These are phyloP conservation scores for Coleophoma crateriformis DNA, from an alignment of 2,329 filamentous ascomycete genomes.

Conservation along the genomic window DNA sequence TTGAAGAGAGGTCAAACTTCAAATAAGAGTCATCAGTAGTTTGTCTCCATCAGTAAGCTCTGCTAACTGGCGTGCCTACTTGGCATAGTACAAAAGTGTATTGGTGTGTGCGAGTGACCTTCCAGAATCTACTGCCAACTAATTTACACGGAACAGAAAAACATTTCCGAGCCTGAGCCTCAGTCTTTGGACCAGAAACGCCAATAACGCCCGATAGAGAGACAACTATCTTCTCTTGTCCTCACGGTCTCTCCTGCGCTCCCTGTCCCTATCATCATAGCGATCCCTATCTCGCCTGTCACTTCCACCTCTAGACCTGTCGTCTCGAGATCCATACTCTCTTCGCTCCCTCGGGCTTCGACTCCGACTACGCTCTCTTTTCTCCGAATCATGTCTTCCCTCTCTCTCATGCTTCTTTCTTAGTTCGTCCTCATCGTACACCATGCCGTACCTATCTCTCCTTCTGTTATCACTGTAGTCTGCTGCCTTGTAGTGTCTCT, in stretches of 20 bases:
- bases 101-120: no score
- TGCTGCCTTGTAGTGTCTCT: conserved; percentile 73
- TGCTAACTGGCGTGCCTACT: no score
- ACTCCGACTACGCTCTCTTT: conserved; percentile 25
- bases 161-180: no score
- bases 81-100: no score
- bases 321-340: conserved; percentile 15
- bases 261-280: conserved; percentile 12
- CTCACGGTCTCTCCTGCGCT: background rate
- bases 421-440: conserved; percentile 72
- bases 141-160: no score
- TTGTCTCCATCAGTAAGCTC: no score
- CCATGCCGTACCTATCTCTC: conserved; percentile 64
- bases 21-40: no score
- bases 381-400: conserved; percentile 19
- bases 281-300: conserved; percentile 11
- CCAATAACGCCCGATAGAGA: no score
- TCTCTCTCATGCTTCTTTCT: conserved; percentile 41
- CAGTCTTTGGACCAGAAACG: no score
- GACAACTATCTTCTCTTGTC: no score
- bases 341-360: conserved; percentile 22
- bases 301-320: conserved; percentile 6
- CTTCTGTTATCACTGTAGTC: conserved; percentile 28
- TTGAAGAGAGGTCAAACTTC: no score
- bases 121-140: no score